phyloP scores from a whole-genome alignment of 345 rosid species.

The Bruguiera parviflora region DNA sequence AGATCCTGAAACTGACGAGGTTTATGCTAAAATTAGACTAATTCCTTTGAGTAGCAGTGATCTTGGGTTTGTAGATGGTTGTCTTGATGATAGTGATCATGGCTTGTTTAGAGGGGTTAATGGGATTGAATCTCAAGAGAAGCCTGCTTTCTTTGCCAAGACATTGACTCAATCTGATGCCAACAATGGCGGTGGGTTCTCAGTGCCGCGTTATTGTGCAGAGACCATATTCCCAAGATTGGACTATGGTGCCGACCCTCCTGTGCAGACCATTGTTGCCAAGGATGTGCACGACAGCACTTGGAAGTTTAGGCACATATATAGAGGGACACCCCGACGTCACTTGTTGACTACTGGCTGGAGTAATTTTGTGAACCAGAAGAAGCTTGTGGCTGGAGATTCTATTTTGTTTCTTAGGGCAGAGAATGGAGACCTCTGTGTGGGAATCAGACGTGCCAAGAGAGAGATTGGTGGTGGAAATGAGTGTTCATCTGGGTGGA shows the following conservation, averaged over 20 bases:
- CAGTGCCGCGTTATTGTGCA: slow-evolving; percentile 97
- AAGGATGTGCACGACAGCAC: slow-evolving; percentile 88
- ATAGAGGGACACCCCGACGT: slow-evolving; percentile 91
- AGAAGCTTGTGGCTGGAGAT: slow-evolving; percentile 97
- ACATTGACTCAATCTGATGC: slow-evolving; percentile 96
- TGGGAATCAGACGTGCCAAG: slow-evolving; percentile 84
- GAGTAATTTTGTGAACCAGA: slow-evolving; percentile 97
- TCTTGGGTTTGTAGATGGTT: slow-evolving; percentile 17
- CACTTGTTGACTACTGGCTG: slow-evolving; percentile 96
- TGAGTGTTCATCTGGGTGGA: slow-evolving; percentile 71
- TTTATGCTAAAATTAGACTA: slow-evolving; percentile 64
- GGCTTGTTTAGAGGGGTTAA: slow-evolving; percentile 30
- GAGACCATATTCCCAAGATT: slow-evolving; percentile 89
- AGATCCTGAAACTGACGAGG: slow-evolving; percentile 89
- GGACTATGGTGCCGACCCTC: slow-evolving; percentile 86
- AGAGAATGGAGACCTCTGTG: slow-evolving; percentile 85
- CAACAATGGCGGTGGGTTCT: slow-evolving; percentile 97
- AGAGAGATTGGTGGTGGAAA: slow-evolving; percentile 69
- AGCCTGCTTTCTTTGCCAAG: slow-evolving; percentile 88
- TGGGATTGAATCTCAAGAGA: slow-evolving; percentile 46
- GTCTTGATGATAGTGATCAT: slow-evolving; percentile 32
- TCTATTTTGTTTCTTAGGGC: slow-evolving; percentile 85
- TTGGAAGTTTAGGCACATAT: slow-evolving; percentile 96
- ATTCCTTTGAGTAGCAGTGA: slow-evolving; percentile 45
- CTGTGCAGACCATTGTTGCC: slow-evolving; percentile 88